Conservation (phyloP, 352 stramenopile species). For the Pythium phragmiticola region DNA sequence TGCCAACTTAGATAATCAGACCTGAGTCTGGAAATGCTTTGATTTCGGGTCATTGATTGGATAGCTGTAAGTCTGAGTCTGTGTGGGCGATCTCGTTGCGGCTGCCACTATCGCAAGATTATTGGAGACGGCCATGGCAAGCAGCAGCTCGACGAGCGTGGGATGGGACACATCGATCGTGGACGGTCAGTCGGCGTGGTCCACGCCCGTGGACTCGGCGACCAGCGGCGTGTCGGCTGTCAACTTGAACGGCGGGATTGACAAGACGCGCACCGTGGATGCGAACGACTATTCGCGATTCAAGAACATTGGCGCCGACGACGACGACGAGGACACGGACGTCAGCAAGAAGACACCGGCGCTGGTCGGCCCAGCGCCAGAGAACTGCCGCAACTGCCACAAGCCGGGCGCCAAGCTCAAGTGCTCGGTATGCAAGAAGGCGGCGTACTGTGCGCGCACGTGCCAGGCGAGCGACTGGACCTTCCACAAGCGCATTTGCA, state of each 20-base stretch:
- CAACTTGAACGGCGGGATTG: constrained; percentile 49
- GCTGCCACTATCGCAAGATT: not conserved
- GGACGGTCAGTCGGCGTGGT: constrained; percentile 23
- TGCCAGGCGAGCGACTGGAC: constrained; percentile 84
- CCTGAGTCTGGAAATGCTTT: not conserved
- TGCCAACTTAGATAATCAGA: not conserved
- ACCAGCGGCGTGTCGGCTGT: constrained; percentile 9
- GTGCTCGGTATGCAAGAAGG: constrained; percentile 88
- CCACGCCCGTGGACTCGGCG: constrained; percentile 14
- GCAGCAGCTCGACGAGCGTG: constrained; percentile 31
- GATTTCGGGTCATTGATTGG: not conserved
- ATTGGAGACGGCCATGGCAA: not conserved
- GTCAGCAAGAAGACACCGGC: constrained; percentile 14
- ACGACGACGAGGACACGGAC: constrained; percentile 31
- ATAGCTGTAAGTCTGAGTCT: not conserved
- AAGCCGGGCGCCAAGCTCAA: constrained; percentile 78
- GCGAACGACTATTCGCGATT: constrained; percentile 88
- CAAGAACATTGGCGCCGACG: constrained; percentile 60
- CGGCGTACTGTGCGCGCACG: constrained; percentile 72
- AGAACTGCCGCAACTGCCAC: constrained; percentile 77
- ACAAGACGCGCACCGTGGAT: constrained; percentile 66
- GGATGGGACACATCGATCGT: constrained; percentile 51
- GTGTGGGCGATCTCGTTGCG: not conserved
- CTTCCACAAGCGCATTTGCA: constrained; percentile 88
- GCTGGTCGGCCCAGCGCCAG: constrained; percentile 3